A percentile compares a stretch with the other conserved stretches of the same genome.
Evolutionary conservation across 2,329 filamentous ascomycete genomes (phyloP).

Genomic region (Aspergillus phoenicis): DNA sequence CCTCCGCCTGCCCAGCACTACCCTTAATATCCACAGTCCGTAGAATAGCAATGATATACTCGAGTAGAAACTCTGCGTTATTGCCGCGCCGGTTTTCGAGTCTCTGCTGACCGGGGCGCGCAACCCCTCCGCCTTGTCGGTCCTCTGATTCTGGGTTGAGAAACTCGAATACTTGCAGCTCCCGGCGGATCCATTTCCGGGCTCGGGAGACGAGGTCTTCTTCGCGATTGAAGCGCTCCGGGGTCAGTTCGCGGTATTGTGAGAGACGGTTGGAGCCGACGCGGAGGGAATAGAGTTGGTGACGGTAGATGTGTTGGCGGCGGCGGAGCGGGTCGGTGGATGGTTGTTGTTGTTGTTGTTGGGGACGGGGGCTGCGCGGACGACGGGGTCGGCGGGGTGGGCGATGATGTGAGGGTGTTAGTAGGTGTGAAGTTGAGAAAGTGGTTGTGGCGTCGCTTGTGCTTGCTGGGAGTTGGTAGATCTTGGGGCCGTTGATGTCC

Average conservation of each 20-base stretch:
- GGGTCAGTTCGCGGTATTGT: conserved; percentile 72
- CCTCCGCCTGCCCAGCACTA: conserved; percentile 75
- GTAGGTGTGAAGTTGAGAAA: conserved; percentile 18
- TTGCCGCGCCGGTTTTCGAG: conserved; percentile 55
- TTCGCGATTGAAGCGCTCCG: conserved; percentile 65
- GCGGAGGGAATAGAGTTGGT: conserved; percentile 74
- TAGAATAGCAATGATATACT: conserved; percentile 81
- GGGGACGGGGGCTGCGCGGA: conserved; percentile 25
- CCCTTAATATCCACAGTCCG: conserved; percentile 81
- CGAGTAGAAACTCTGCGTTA: conserved; percentile 81
- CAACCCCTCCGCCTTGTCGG: conserved; percentile 11
- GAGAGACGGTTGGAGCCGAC: conserved; percentile 81
- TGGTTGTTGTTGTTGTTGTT: conserved; percentile 25
- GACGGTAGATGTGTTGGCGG: conserved; percentile 72
- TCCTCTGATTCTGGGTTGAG: conserved; percentile 50
- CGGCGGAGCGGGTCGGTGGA: conserved; percentile 55
- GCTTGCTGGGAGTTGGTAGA: conserved; percentile 54
- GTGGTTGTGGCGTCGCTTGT: conserved; percentile 15
- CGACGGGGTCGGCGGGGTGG: conserved; percentile 24
- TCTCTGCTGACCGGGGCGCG: conserved; percentile 35
- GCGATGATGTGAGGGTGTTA: conserved; percentile 12
- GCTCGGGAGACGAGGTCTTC: conserved; percentile 73
- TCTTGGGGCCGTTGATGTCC: conserved; percentile 56
- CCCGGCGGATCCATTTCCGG: conserved; percentile 77
- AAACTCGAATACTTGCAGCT: conserved; percentile 81